A percentile compares a stretch with the other conserved stretches of the same genome.
Conservation (phyloP, 148 eudicot species). For the Pharnaceum exiguum region DNA sequence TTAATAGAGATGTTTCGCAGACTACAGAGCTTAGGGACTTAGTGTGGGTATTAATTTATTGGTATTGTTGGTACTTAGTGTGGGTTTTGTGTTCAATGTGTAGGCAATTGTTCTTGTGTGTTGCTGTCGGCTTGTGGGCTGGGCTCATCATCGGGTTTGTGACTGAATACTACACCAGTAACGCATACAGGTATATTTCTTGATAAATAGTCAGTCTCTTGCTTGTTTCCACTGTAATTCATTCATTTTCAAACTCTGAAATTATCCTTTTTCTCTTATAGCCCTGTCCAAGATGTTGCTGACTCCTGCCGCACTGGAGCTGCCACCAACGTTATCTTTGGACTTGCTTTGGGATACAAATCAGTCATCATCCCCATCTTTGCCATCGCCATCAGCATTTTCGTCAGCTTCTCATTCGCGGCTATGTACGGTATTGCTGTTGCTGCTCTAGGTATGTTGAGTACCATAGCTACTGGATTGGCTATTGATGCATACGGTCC, state of each 20-base stretch:
- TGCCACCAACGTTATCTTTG: constrained; percentile 87
- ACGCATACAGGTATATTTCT: constrained; percentile 67
- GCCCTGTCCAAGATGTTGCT: constrained; percentile 97
- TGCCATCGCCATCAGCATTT: constrained; percentile 79
- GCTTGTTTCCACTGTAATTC: background rate
- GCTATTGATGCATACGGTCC: constrained; percentile 97
- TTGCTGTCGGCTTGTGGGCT: constrained; percentile 90
- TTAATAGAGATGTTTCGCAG: no score
- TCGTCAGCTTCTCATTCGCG: constrained; percentile 78
- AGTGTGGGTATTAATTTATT: background rate
- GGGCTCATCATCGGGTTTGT: constrained; percentile 91
- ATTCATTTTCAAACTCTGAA: background rate
- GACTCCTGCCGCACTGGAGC: constrained; percentile 95
- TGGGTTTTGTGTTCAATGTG: constrained; percentile 13
- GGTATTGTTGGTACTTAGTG: background rate
- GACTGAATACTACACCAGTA: constrained; percentile 86
- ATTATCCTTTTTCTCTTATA: constrained; percentile 24
- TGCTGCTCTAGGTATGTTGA: constrained; percentile 92
- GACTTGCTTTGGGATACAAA: constrained; percentile 86
- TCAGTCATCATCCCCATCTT: constrained; percentile 87
- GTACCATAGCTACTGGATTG: constrained; percentile 88
- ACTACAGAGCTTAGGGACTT: no score
- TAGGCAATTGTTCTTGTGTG: constrained; percentile 88
- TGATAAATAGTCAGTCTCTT: background rate
- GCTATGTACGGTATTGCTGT: constrained; percentile 94